Evolutionary conservation across 768 basidiomycete species (phyloP).

Genomic region (Tulasnella sp.): DNA sequence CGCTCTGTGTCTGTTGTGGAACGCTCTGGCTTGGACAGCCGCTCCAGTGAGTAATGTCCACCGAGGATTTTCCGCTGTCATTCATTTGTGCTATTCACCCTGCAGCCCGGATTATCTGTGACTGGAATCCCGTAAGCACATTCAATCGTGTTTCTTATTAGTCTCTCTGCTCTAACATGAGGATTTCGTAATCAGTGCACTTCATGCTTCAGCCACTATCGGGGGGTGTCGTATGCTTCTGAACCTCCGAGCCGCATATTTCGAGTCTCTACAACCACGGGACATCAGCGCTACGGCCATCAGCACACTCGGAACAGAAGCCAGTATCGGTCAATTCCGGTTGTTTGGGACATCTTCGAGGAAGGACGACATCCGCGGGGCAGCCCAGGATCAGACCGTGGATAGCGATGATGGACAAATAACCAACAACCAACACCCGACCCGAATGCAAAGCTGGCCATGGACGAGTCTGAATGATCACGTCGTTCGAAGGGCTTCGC

Average conservation of each 20-base stretch:
- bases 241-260: constrained; percentile 12
- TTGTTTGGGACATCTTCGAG: background rate
- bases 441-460: background rate
- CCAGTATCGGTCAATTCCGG: background rate
- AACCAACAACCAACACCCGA: background rate
- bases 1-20: constrained; percentile 4
- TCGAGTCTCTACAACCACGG: background rate
- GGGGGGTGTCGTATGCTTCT: constrained; percentile 7
- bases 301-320: background rate
- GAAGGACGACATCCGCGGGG: background rate
- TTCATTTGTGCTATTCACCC: background rate
- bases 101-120: background rate
- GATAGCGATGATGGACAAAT: background rate
- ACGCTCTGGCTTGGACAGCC: background rate
- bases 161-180: background rate
- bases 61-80: background rate
- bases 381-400: background rate
- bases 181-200: background rate
- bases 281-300: background rate
- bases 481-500: background rate
- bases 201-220: constrained; percentile 5
- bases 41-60: background rate
- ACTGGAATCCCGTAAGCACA: background rate
- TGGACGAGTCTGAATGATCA: background rate
- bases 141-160: background rate